Base-by-base conservation (phyloP, 1,284 basidiomycete species). In the Cystobasidiaceae sp. region DNA sequence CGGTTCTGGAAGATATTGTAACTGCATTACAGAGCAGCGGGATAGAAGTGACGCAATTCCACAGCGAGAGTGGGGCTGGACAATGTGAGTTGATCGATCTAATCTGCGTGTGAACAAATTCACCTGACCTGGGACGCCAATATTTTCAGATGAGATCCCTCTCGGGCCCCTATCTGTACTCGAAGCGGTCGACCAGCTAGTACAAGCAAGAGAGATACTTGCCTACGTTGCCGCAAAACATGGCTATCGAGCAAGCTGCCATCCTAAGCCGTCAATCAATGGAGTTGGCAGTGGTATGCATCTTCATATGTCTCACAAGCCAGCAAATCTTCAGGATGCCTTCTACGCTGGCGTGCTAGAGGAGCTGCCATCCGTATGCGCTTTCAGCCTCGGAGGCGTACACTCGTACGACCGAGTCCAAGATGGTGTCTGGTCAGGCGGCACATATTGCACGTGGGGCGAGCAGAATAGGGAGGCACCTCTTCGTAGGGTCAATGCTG, bases 391-490 rank as follows among this genome's bases (percentile, higher is more conserved):
- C 1, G 85, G 86, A 1, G 82, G 81, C 2, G 71, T 77, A 0
- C 80, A 83, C 0, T 88, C 86, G 0, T 89, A 86, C 74, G 77
- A 78, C 19, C 82, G 87, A 9, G 50, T 63, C 74, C 56, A 63
- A 4, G 86, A 88, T 70, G 85, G 85, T 2, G 80, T 82, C 23
- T 86, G 84, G 85, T 81, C 83, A 0, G 85, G 87, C 28, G 86
- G 86, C 5, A 87, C 85, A 0, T 86, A 83, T 72, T 80, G 83
- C 44, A 80, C 77, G 66, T 88, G 85, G 85, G 87, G 86, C 0
- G 80, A 80, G 2, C 84, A 88, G 62, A 86, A 86, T 74, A 82
- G 83, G 54, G 86, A 88, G 72, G 78, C 80, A 0, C 83, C 85
- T 1, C 73, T 88, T 6, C 84, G 86, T 3, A 75, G 86, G 25